Percentiles rank a stretch among this genome's conserved stretches.
Evolutionary conservation across 345 rosid genomes (phyloP).

Genomic region (Physaria fendleri): DNA sequence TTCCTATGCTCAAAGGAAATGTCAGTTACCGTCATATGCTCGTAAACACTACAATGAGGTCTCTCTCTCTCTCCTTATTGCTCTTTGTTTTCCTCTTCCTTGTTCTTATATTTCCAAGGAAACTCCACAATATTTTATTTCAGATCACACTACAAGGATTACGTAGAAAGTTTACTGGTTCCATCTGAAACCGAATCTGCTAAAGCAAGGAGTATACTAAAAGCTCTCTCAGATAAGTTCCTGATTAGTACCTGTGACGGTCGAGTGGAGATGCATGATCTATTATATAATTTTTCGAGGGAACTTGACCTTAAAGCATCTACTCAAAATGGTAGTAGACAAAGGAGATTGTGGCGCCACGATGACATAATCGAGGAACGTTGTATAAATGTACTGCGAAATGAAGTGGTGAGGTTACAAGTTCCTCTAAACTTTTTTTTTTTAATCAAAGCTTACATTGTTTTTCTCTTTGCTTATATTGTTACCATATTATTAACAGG

Average conservation of each 20-base stretch:
- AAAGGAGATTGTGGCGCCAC: neutral
- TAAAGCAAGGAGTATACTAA: neutral
- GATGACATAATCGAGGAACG: neutral
- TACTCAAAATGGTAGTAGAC: neutral
- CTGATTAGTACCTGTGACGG: neutral
- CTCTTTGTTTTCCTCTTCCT: neutral
- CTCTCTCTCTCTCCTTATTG: neutral
- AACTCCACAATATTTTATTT: conserved; percentile 18
- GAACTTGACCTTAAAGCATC: neutral
- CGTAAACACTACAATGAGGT: neutral
- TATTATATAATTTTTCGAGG: conserved; percentile 10
- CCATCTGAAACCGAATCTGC: neutral
- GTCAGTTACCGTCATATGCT: neutral
- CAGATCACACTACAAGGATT: neutral
- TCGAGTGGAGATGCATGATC: conserved; percentile 24
- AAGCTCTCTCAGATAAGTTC: conserved; percentile 13
- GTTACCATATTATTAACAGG: neutral
- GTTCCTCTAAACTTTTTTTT: neutral
- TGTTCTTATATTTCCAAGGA: neutral
- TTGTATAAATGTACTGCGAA: neutral
- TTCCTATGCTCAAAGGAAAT: neutral
- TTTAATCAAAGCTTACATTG: neutral
- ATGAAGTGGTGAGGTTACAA: neutral
- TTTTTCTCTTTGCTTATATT: neutral
- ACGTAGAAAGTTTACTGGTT: neutral